phyloP scores from a whole-genome alignment of 257 asterid species.

The Solanum pennellii region DNA sequence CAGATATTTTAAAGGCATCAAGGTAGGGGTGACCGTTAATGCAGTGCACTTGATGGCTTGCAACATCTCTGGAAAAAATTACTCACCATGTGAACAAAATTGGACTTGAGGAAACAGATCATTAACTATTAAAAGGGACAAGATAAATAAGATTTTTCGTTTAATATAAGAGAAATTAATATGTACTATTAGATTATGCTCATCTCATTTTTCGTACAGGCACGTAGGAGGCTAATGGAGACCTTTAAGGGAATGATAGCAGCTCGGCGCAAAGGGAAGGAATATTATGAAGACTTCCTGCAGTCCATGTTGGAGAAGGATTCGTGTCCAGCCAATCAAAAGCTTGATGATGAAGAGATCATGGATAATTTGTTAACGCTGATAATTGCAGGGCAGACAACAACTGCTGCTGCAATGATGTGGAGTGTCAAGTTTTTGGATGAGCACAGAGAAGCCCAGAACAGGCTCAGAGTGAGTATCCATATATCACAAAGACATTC shows the following conservation, averaged over 20 bases:
- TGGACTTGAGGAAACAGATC: background rate
- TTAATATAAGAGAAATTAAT: background rate
- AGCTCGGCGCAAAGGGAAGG: slow-evolving; percentile 22
- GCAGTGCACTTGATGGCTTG: background rate
- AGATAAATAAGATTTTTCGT: background rate
- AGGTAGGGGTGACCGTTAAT: slow-evolving; percentile 13
- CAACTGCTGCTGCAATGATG: slow-evolving; percentile 64
- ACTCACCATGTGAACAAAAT: background rate
- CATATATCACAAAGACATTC: background rate
- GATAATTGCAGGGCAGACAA: slow-evolving; percentile 43
- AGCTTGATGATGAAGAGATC: slow-evolving; percentile 50
- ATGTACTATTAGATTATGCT: background rate
- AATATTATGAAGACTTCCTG: slow-evolving; percentile 33
- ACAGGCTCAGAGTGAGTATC: slow-evolving; percentile 31
- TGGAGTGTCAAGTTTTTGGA: slow-evolving; percentile 52
- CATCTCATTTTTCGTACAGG: slow-evolving; percentile 14
- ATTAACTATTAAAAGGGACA: background rate
- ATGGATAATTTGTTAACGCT: slow-evolving; percentile 46
- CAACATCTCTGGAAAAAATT: background rate
- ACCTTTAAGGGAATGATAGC: slow-evolving; percentile 26
- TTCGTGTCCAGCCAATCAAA: slow-evolving; percentile 23
- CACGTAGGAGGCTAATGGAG: slow-evolving; percentile 36
- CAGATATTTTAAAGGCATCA: slow-evolving; percentile 40
- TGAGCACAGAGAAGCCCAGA: slow-evolving; percentile 28
- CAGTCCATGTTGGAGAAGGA: slow-evolving; percentile 42